These are phyloP conservation scores for Penicillium decumbens DNA, from an alignment of 2,329 filamentous ascomycete species.

Conservation along the genomic window DNA sequence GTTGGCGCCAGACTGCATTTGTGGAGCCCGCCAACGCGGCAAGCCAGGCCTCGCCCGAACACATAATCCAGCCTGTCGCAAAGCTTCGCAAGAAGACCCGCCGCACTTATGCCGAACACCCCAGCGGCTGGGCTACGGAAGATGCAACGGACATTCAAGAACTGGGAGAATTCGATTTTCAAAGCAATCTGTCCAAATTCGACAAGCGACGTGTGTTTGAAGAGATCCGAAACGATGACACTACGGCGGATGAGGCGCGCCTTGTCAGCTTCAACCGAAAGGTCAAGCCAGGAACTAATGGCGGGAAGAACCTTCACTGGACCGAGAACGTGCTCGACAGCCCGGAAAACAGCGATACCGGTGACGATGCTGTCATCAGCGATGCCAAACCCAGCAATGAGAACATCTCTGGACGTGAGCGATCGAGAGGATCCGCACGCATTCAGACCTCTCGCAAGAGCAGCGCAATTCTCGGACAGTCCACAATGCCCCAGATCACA, in stretches of 20 bases:
- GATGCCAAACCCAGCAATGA: conserved; percentile 45
- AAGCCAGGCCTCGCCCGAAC: conserved; percentile 40
- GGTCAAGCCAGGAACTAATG: conserved; percentile 62
- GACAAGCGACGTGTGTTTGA: conserved; percentile 90
- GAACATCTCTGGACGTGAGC: conserved; percentile 43
- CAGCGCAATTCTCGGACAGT: conserved; percentile 40
- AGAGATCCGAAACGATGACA: conserved; percentile 83
- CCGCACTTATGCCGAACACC: conserved; percentile 48
- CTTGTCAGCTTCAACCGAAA: conserved; percentile 81
- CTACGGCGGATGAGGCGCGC: conserved; percentile 82
- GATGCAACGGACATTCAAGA: conserved; percentile 93
- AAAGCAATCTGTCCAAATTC: conserved; percentile 83
- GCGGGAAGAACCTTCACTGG: conserved; percentile 86
- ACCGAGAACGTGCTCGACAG: conserved; percentile 82
- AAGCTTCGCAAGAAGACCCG: conserved; percentile 47
- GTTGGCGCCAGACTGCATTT: conserved; percentile 64
- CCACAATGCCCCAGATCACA: conserved; percentile 34
- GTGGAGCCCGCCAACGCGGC: conserved; percentile 48
- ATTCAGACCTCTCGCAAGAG: conserved; percentile 40
- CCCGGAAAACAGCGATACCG: conserved; percentile 68
- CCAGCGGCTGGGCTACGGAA: conserved; percentile 92
- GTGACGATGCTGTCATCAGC: conserved; percentile 51
- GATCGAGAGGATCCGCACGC: conserved; percentile 37
- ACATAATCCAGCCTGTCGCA: conserved; percentile 23
- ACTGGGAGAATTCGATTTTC: conserved; percentile 91